These are phyloP conservation scores for Tricholoma furcatifolium DNA, from an alignment of 768 basidiomycete species.

Conservation along the genomic window DNA sequence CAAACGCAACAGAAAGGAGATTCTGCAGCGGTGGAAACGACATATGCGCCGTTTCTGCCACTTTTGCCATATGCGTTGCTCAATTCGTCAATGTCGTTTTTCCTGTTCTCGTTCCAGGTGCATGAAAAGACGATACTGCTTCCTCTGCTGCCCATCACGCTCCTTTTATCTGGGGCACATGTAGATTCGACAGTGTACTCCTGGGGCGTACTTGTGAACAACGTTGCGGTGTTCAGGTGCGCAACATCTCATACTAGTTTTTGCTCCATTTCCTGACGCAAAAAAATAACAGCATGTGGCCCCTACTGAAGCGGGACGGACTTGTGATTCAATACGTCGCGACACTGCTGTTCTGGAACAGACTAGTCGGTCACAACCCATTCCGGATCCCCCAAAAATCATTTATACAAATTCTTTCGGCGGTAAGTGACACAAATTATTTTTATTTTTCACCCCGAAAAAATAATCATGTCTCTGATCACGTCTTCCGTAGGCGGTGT, in stretches of 20 bases:
- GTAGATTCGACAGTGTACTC: constrained; percentile 59
- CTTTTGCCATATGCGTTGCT: constrained; percentile 81
- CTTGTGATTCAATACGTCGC: constrained; percentile 73
- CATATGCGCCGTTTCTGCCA: constrained; percentile 51
- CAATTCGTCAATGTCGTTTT: constrained; percentile 86
- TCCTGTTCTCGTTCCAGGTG: constrained; percentile 94
- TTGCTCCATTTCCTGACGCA: neutral
- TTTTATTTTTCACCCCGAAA: neutral
- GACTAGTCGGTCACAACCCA: constrained; percentile 75
- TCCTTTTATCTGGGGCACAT: constrained; percentile 63
- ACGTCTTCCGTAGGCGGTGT: constrained; percentile 44
- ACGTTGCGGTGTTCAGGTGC: constrained; percentile 87
- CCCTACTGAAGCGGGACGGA: constrained; percentile 78
- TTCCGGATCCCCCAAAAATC: constrained; percentile 43
- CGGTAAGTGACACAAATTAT: constrained; percentile 35
- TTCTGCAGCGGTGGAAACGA: constrained; percentile 7
- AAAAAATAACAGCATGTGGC: constrained; percentile 78
- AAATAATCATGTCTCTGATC: constrained; percentile 1
- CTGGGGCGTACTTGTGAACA: constrained; percentile 75
- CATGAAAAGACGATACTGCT: constrained; percentile 93
- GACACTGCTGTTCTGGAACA: constrained; percentile 76
- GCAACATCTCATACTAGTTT: constrained; percentile 16
- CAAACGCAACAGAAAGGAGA: neutral
- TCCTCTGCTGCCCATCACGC: constrained; percentile 80
- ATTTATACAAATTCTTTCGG: constrained; percentile 51